Evolutionary conservation across 2,329 filamentous ascomycete species (phyloP).

Genomic region (Purpureocillium lavendulum): DNA sequence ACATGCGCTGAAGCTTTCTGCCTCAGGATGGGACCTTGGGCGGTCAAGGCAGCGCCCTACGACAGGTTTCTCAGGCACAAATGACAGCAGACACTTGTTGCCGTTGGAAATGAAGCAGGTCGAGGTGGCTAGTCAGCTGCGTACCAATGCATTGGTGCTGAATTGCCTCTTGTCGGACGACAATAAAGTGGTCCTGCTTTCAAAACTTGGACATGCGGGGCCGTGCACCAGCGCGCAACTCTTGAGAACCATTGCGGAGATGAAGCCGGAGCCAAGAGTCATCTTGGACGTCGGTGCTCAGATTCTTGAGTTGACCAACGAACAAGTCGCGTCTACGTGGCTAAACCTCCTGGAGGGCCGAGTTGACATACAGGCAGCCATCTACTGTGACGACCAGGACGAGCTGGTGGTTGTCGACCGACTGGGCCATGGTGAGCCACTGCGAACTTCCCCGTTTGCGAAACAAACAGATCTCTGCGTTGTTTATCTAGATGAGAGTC

Average conservation of each 20-base stretch:
- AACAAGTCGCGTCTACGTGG: slow-evolving; percentile 44
- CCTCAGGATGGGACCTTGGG: slow-evolving; percentile 59
- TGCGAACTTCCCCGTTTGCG: slow-evolving; percentile 51
- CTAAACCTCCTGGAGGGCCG: slow-evolving; percentile 18
- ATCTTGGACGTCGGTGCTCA: slow-evolving; percentile 65
- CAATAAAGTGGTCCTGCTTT: slow-evolving; percentile 28
- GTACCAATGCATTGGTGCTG: slow-evolving; percentile 60
- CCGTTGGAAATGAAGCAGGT: slow-evolving; percentile 46
- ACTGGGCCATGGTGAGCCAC: slow-evolving; percentile 30
- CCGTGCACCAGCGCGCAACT: slow-evolving; percentile 24
- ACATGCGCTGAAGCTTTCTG: slow-evolving; percentile 50
- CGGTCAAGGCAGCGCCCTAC: slow-evolving; percentile 33
- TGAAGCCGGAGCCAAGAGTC: slow-evolving; percentile 39
- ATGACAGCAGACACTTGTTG: slow-evolving; percentile 46
- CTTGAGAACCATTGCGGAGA: slow-evolving; percentile 27
- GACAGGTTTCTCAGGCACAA: slow-evolving; percentile 60
- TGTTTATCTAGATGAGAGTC: slow-evolving; percentile 60
- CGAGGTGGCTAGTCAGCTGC: slow-evolving; percentile 40
- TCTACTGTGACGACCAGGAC: slow-evolving; percentile 50
- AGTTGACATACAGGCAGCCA: slow-evolving; percentile 17
- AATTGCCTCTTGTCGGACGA: slow-evolving; percentile 43
- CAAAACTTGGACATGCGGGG: background rate
- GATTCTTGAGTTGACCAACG: slow-evolving; percentile 54
- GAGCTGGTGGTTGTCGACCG: slow-evolving; percentile 44
- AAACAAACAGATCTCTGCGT: slow-evolving; percentile 49